Evolutionary conservation across 768 basidiomycete species (phyloP), one percentile per base, ranked within the genome.

Genomic region (Baorangia bicolor): DNA sequence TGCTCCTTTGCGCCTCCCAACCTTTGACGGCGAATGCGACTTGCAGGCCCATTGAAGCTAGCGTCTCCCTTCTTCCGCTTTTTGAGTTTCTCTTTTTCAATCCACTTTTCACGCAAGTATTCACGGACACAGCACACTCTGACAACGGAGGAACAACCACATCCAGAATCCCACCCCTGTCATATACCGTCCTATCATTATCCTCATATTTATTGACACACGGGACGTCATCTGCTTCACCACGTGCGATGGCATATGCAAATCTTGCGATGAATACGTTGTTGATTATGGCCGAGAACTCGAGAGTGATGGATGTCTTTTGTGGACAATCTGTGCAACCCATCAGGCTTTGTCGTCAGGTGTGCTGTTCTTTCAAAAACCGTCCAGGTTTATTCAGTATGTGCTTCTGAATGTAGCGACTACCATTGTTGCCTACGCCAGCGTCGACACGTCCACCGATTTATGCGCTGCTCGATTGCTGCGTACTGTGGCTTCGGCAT

Each of bases 171-270:
- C 61, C 77, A 0, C 77, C 79, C 5, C 68, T 80, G 11, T 69
- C 78, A 2, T 74, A 78, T 59, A 80, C 79, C 12, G 65, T 85
- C 12, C 62, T 88, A 43, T 79, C 82, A 5, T 65, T 88, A 49
- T 80, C 84, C 2, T 87, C 86, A 0, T 88, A 88, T 70, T 62
- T 88, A 45, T 69, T 87, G 50, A 80, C 84, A 2, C 87, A 90
- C 64, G 86, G 86, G 13, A 81, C 84, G 12, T 85, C 87, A 5
- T 73, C 79, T 1, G 75, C 78, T 2, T 82, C 85, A 14, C 71
- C 81, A 6, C 80, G 86, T 21, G 80, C 85, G 18, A 74, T 82
- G 40, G 80, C 81, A 3, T 90, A 90, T 66, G 85, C 85, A 1
- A 79, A 78, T 63, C 73, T 88, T 1, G 73, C 78, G 18, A 72